phyloP scores from a whole-genome alignment of 768 basidiomycete genomes.

The Suillus bovinus region DNA sequence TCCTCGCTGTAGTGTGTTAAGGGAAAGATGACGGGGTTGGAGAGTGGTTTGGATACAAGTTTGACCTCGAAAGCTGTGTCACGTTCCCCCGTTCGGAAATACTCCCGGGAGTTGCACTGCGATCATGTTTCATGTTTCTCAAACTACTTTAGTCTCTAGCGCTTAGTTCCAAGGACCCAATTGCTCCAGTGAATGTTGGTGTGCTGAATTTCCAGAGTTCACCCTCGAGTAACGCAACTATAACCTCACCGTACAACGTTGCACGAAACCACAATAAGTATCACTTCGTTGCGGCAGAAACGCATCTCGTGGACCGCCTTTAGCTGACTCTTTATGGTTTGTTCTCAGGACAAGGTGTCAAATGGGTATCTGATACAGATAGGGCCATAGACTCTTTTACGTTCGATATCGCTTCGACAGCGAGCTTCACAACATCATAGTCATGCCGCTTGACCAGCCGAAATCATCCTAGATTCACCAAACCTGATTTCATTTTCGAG shows the following conservation, averaged over 20 bases:
- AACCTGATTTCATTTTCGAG: too few species aligned
- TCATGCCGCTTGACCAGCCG: too few species aligned
- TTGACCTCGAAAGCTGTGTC: constrained; percentile 13
- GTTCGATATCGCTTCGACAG: too few species aligned
- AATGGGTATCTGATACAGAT: not conserved
- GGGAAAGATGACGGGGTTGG: not conserved
- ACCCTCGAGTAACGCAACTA: not conserved
- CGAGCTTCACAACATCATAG: too few species aligned
- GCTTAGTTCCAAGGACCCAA: not conserved
- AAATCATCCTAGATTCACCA: too few species aligned
- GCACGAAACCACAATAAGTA: not conserved
- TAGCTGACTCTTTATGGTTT: not conserved
- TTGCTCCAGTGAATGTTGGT: not conserved
- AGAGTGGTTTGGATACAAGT: not conserved
- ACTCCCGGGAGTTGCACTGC: not conserved
- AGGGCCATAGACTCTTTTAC: not conserved
- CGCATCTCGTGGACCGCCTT: not conserved
- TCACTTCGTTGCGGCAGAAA: not conserved
- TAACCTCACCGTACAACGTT: not conserved
- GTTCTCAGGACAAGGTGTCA: not conserved
- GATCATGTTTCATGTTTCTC: not conserved
- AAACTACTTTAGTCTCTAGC: not conserved
- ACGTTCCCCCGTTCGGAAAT: constrained; percentile 1
- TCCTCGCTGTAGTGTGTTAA: not conserved
- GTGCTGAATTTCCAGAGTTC: not conserved